A percentile compares a stretch with the other conserved stretches of the same genome.
Conservation (phyloP, 345 rosid genomes). For the Alliaria petiolata region DNA sequence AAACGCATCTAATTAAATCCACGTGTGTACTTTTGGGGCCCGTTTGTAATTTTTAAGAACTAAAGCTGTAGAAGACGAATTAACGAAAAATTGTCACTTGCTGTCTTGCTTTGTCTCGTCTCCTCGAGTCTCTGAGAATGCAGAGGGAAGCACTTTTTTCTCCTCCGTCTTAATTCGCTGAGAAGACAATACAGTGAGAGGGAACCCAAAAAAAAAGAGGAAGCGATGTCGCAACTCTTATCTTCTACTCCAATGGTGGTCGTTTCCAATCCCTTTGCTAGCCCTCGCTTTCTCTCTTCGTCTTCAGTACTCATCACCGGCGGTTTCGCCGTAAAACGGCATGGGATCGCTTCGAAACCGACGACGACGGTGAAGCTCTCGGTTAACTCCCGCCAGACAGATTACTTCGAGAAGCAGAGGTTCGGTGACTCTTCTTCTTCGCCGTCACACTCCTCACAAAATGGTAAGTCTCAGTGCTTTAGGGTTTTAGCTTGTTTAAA, state of each 20-base stretch:
- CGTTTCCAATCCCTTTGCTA: conserved; percentile 36
- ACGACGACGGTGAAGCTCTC: conserved; percentile 32
- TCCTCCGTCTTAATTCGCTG: background rate
- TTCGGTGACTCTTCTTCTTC: conserved; percentile 35
- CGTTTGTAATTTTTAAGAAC: background rate
- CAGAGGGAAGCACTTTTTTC: conserved; percentile 13
- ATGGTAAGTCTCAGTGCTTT: conserved; percentile 27
- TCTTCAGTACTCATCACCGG: conserved; percentile 14
- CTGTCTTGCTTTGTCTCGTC: background rate
- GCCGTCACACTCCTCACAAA: conserved; percentile 25
- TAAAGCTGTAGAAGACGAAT: background rate
- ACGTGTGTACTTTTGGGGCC: background rate
- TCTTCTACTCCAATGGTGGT: conserved; percentile 16
- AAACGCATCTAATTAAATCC: no score
- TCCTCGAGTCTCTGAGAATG: background rate
- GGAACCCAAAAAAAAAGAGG: background rate
- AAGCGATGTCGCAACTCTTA: conserved; percentile 33
- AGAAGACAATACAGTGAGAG: background rate
- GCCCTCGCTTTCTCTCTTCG: conserved; percentile 18
- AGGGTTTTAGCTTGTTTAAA: conserved; percentile 8
- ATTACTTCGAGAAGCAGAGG: conserved; percentile 50
- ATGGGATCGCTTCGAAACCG: conserved; percentile 30
- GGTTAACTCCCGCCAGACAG: conserved; percentile 56
- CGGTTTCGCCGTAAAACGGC: conserved; percentile 20
- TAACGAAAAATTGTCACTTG: background rate